Evolutionary conservation across 2,329 filamentous ascomycete genomes (phyloP), one percentile per base, ranked within the genome.

Genomic region (Ophiostoma australiae): DNA sequence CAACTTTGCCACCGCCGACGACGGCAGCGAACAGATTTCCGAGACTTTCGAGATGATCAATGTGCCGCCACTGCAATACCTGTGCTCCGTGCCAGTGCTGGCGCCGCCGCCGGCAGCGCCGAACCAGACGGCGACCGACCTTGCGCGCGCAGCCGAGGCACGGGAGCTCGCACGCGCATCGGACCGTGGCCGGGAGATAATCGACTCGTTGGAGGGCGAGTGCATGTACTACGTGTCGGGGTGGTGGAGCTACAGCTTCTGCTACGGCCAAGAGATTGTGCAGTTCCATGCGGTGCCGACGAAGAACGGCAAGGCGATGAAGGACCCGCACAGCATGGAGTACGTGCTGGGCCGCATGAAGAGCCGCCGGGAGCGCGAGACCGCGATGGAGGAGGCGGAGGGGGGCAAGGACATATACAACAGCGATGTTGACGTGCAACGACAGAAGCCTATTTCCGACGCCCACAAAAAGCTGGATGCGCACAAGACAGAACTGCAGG

Each of bases 241-340:
- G 0, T 97, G 94, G 94, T 97, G 94, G 94, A 95, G 91, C 77
- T 97, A 97, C 80, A 91, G 90, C 76, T 97, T 97, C 80, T 97
- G 94, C 83, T 95, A 97, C 81, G 92, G 92, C 77, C 86, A 90
- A 73, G 89, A 94, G 74, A 90, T 97, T 73, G 91, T 92, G 76
- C 94, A 97, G 80, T 97, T 96, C 80, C 94, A 97, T 79, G 92
- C 93, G 65, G 82, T 94, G 72, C 87, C 92, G 0, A 88, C 88
- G 1, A 88, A 89, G 72, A 89, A 89, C 3, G 87, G 91, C 13
- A 90, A 92, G 33, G 94, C 94, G 0, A 85, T 90, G 66, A 90
- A 92, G 76, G 94, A 97, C 76, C 89, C 89, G 0, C 85, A 85
- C 11, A 91, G 91, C 3, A 87, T 89, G 68, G 91, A 92, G 67